These are phyloP conservation scores for Beauveria asiatica DNA, from an alignment of 2,329 filamentous ascomycete genomes.

Conservation along the genomic window DNA sequence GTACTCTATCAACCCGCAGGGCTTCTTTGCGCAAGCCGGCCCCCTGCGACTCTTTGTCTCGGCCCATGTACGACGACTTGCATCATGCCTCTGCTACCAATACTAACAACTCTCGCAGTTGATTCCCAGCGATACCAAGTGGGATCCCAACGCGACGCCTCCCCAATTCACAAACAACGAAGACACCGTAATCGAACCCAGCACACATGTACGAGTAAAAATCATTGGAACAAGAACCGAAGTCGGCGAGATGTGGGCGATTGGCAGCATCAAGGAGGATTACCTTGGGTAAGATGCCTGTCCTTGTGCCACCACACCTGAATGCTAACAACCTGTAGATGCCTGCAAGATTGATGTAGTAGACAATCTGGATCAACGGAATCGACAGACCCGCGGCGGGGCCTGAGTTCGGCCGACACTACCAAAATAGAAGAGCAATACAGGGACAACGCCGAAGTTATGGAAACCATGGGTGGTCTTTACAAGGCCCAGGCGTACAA, in stretches of 20 bases:
- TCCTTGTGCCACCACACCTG: not conserved
- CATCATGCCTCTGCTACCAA: not conserved
- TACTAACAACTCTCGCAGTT: slow-evolving; percentile 43
- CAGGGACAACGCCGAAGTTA: not conserved
- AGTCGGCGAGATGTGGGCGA: slow-evolving; percentile 90
- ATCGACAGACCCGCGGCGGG: not conserved
- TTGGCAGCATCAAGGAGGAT: slow-evolving; percentile 90
- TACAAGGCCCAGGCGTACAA: not conserved
- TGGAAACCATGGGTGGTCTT: not conserved
- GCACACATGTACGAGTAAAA: slow-evolving; percentile 87
- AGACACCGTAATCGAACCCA: slow-evolving; percentile 87
- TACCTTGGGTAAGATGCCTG: slow-evolving; percentile 50
- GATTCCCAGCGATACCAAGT: slow-evolving; percentile 87
- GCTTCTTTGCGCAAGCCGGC: slow-evolving; percentile 80
- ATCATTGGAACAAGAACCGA: slow-evolving; percentile 90
- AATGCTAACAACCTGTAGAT: slow-evolving; percentile 13
- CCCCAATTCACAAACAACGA: slow-evolving; percentile 94
- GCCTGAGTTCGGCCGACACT: not conserved
- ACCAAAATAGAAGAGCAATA: not conserved
- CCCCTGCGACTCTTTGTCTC: slow-evolving; percentile 73
- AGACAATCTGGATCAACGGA: not conserved
- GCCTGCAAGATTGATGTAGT: slow-evolving; percentile 14
- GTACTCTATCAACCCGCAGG: slow-evolving; percentile 80
- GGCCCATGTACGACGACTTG: slow-evolving; percentile 55
- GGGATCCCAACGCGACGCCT: slow-evolving; percentile 92